phyloP scores from a whole-genome alignment of 371 early-diverging fungal genomes.

The Fennellomyces sp. region DNA sequence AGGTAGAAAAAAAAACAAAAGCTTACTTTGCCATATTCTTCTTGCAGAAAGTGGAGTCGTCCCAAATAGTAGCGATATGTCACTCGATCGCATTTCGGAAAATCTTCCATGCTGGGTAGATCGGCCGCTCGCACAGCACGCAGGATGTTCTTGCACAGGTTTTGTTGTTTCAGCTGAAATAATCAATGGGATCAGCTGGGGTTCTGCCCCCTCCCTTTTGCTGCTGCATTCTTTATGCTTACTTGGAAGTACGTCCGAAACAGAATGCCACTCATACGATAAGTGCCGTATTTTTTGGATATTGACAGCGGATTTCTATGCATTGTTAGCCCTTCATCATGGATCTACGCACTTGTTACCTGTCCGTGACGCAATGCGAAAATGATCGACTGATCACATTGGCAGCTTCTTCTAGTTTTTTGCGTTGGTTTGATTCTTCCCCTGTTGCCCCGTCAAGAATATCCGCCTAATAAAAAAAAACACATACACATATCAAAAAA shows the following conservation, averaged over 20 bases:
- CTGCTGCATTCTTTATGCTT: conserved; percentile 15
- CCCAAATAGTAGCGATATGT: conserved; percentile 87
- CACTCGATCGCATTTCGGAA: conserved; percentile 85
- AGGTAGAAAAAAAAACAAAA: background rate
- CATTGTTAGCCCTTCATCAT: no score
- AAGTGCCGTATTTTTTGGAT: conserved; percentile 93
- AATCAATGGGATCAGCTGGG: no score
- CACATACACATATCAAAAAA: background rate
- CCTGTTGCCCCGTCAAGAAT: conserved; percentile 23
- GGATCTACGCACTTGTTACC: conserved; percentile 40
- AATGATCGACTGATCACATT: conserved; percentile 88
- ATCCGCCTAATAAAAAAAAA: conserved; percentile 56
- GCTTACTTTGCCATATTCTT: conserved; percentile 69
- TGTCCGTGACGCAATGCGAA: conserved; percentile 82
- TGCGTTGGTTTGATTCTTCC: conserved; percentile 33
- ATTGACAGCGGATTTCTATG: conserved; percentile 43
- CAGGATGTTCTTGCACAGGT: conserved; percentile 83
- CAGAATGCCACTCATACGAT: conserved; percentile 79
- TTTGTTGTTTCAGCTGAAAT: conserved; percentile 68
- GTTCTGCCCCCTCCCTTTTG: background rate
- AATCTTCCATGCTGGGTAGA: conserved; percentile 73
- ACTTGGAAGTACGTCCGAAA: conserved; percentile 87
- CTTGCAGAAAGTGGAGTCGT: conserved; percentile 80
- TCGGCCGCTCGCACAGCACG: conserved; percentile 74
- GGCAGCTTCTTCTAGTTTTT: conserved; percentile 83